These are phyloP conservation scores for Thermomyces lanuginosus DNA, from an alignment of 2,329 filamentous ascomycete species.

Conservation along the genomic window DNA sequence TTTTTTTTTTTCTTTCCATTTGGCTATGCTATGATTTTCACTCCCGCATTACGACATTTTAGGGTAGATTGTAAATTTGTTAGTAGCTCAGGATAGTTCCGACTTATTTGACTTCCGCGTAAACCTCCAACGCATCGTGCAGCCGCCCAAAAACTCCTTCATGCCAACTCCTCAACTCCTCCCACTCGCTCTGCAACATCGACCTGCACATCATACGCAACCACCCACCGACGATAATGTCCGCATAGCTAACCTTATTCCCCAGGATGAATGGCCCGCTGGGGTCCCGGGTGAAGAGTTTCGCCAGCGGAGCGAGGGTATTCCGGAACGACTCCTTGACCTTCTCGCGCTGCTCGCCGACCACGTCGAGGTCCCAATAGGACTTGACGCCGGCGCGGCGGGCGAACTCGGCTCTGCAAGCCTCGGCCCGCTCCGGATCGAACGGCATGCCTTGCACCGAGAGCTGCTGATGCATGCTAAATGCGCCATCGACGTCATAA, in stretches of 20 bases:
- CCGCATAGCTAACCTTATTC: constrained; percentile 33
- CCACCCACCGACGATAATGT: constrained; percentile 43
- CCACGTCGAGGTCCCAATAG: constrained; percentile 25
- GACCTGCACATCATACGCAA: constrained; percentile 30
- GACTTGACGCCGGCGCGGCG: constrained; percentile 29
- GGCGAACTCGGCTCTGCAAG: constrained; percentile 32
- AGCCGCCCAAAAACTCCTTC: constrained; percentile 35
- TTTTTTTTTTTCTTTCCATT: not conserved
- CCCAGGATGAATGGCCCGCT: constrained; percentile 37
- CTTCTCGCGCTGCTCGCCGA: constrained; percentile 25
- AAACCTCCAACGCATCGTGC: constrained; percentile 31
- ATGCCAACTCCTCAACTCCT: constrained; percentile 34
- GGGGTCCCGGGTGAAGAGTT: constrained; percentile 23
- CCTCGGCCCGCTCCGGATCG: constrained; percentile 33
- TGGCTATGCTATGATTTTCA: too few species aligned
- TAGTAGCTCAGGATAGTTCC: too few species aligned
- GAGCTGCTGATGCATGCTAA: constrained; percentile 32
- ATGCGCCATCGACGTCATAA: constrained; percentile 37
- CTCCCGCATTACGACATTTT: too few species aligned
- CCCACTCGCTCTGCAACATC: constrained; percentile 33
- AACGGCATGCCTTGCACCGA: constrained; percentile 31
- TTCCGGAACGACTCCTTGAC: constrained; percentile 26
- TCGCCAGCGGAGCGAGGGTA: constrained; percentile 28
- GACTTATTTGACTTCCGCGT: constrained; percentile 20
- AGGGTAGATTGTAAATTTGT: too few species aligned